Percentiles rank a stretch among this genome's conserved stretches.
Evolutionary conservation across 352 stramenopile genomes (phyloP).

Genomic region (Globisporangium nagaii): DNA sequence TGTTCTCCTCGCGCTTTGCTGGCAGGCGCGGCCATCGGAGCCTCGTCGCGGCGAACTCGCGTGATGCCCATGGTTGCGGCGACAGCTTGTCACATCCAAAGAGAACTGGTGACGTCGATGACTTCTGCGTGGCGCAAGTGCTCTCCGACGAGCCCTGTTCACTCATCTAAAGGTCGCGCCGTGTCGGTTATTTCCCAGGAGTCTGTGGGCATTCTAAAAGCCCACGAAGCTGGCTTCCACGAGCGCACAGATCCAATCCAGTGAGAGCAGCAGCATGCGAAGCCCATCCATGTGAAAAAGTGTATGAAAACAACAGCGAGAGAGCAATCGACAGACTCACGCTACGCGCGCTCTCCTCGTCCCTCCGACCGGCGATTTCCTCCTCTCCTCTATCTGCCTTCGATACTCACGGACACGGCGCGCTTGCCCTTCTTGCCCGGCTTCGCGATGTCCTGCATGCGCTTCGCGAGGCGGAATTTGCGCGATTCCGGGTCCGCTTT

Average conservation of each 20-base stretch:
- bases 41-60: background rate
- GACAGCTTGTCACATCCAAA: no score
- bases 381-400: constrained; percentile 52
- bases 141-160: background rate
- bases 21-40: background rate
- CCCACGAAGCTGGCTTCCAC: no score
- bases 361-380: background rate
- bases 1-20: background rate
- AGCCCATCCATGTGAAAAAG: background rate
- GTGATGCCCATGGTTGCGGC: constrained; percentile 9
- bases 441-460: constrained; percentile 82
- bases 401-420: constrained; percentile 70
- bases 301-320: constrained; percentile 2
- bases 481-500: constrained; percentile 73
- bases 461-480: constrained; percentile 79
- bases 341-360: background rate
- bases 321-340: background rate
- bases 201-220: background rate
- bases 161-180: constrained; percentile 1
- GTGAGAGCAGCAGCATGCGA: background rate
- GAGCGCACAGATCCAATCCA: no score
- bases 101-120: no score
- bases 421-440: constrained; percentile 77
- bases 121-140: no score
- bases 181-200: constrained; percentile 1